Evolutionary conservation across 345 rosid species (phyloP).

Genomic region (Murraya koenigii): DNA sequence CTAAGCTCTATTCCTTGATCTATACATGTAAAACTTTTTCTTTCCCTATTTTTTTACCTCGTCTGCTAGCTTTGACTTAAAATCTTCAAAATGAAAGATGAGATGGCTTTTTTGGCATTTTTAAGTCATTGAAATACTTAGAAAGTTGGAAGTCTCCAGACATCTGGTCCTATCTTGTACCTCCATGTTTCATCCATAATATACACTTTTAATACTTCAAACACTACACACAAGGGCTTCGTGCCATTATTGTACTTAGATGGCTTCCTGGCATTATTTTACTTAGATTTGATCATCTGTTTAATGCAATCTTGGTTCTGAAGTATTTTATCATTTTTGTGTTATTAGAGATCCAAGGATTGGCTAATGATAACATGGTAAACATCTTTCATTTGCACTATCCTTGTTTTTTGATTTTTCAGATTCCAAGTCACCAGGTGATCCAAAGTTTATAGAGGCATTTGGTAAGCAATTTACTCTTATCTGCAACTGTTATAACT

Average conservation of each 20-base stretch:
- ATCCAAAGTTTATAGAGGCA: conserved; percentile 69
- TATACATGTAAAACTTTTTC: no score
- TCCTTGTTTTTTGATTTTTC: conserved; percentile 29
- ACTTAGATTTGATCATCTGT: neutral
- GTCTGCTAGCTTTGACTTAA: neutral
- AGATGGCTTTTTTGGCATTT: neutral
- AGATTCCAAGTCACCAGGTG: conserved; percentile 61
- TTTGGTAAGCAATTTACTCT: conserved; percentile 50
- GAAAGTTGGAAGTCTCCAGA: neutral
- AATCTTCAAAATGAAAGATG: neutral
- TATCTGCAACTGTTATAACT: neutral
- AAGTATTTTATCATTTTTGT: neutral
- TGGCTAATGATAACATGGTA: conserved; percentile 1
- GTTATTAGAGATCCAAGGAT: neutral
- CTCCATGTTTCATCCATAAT: neutral
- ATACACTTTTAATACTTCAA: neutral
- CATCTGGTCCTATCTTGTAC: neutral
- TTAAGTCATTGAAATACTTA: neutral
- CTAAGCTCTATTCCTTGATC: neutral
- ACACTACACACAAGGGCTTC: neutral
- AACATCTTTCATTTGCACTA: neutral
- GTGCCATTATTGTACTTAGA: neutral
- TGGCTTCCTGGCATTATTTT: neutral
- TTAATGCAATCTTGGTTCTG: neutral
- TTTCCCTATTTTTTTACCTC: no score